Percentiles rank a stretch among this genome's conserved stretches.
Conservation (phyloP, 495 filamentous ascomycete genomes). For the Sporormia fimetaria region DNA sequence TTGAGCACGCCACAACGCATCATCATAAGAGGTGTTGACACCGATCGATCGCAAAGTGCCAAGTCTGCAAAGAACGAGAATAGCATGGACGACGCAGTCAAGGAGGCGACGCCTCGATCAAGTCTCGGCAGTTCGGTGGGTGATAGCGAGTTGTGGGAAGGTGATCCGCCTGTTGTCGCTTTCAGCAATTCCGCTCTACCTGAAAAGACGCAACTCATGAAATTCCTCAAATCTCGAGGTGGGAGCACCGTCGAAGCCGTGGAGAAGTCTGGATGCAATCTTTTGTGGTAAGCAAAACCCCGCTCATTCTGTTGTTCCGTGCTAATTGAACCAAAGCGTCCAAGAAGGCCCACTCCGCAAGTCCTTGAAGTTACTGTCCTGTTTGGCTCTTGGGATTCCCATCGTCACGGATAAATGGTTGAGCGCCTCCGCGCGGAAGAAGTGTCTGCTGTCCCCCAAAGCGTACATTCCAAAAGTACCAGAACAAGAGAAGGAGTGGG, state of each 20-base stretch:
- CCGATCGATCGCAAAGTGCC: no score
- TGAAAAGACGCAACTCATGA: conserved; percentile 13
- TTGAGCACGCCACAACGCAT: no score
- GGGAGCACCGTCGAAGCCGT: conserved; percentile 23
- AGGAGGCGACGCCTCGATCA: no score
- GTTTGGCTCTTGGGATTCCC: conserved; percentile 29
- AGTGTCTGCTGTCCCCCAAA: conserved; percentile 23
- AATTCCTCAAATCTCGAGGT: conserved; percentile 30
- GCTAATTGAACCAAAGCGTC: conserved; percentile 21
- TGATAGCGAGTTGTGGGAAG: conserved; percentile 13
- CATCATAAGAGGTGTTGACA: no score
- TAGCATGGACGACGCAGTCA: no score
- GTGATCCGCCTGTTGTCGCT: conserved; percentile 20
- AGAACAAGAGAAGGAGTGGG: conserved; percentile 31
- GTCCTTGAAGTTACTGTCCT: conserved; percentile 33
- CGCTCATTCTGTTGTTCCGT: background rate
- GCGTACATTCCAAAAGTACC: conserved; percentile 26
- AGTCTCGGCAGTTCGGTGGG: conserved; percentile 1
- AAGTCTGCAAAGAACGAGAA: no score
- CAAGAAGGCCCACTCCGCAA: conserved; percentile 32
- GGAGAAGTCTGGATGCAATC: conserved; percentile 20
- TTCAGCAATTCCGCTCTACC: conserved; percentile 29
- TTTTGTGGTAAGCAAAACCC: conserved; percentile 27
- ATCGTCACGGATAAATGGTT: conserved; percentile 36
- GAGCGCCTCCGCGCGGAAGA: conserved; percentile 21